Evolutionary conservation across 257 asterid genomes (phyloP), one percentile per base, ranked within the genome.

Genomic region (Verbena officinalis): DNA sequence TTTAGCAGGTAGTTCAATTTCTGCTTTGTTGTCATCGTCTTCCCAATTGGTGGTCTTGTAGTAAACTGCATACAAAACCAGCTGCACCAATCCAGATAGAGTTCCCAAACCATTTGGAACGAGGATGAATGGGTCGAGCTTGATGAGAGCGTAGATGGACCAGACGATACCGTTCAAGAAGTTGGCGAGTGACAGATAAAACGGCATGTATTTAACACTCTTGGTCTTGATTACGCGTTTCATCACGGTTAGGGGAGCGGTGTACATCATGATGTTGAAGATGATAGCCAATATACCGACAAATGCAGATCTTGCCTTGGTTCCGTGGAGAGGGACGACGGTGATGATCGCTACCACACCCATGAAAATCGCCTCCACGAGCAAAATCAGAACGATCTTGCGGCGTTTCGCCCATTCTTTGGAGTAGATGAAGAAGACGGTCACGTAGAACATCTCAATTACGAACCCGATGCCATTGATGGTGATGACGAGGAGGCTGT

Each of bases 161-260:
- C 98, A 91, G 13, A 77, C 62, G 1, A 65, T 1, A 27, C 95
- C 98, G 43, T 91, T 91, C 0, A 55, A 27, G 1, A 91, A 83
- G 72, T 74, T 83, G 45, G 95, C 85, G 0, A 89, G 74, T 33
- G 96, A 84, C 0, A 91, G 76, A 16, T 24, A 63, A 69, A 91
- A 81, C 0, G 98, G 98, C 98, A 88, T 84, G 81, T 59, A 91
- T 66, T 83, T 83, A 11, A 88, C 98, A 48, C 98, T 91, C 81
- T 88, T 88, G 1, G 95, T 83, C 61, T 9, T 54, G 65, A 91
- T 86, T 12, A 91, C 98, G 43, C 75, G 80, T 34, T 45, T 48
- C 86, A 88, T 85, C 77, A 88, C 70, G 0, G 94, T 83, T 36
- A 89, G 75, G 40, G 96, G 95, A 0, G 96, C 69, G 1, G 69